Evolutionary conservation across 2,329 filamentous ascomycete species (phyloP), one percentile per base, ranked within the genome.

Genomic region (Macrophomina tecta): DNA sequence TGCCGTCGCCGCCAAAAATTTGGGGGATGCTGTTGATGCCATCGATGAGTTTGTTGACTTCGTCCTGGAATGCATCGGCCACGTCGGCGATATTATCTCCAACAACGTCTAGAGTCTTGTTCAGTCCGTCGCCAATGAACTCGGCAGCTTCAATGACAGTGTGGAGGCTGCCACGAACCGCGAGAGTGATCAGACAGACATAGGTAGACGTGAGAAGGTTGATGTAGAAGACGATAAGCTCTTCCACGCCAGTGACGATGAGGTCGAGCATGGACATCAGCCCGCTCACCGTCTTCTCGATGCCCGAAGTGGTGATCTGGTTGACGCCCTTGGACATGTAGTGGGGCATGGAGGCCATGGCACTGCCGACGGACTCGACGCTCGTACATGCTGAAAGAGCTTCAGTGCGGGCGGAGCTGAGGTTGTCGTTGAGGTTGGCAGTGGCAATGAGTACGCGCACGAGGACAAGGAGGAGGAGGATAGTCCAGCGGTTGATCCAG

Each of bases 261-360:
- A 98, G 84, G 69, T 89, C 84, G 61, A 98, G 85, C 80, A 95
- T 89, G 49, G 88, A 84, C 78, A 95, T 91, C 77, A 98, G 86
- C 58, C 88, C 94, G 69, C 89, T 86, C 70, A 98, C 89, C 8
- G 93, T 89, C 72, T 90, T 89, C 72, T 94, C 92, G 71, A 98
- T 90, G 66, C 92, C 90, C 56, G 85, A 85, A 38, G 93, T 92
- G 7, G 92, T 91, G 72, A 98, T 82, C 68, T 92, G 87, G 80
- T 99, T 99, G 76, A 97, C 90, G 65, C 95, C 95, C 62, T 86
- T 83, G 1, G 94, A 91, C 76, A 98, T 89, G 81, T 97, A 98
- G 79, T 97, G 91, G 67, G 95, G 95, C 93, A 98, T 97, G 45
- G 95, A 98, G 46, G 94, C 95, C 92, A 99, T 94, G 68, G 93